These are phyloP conservation scores for Pyrus communis DNA, from an alignment of 306 rosid genomes.

Conservation along the genomic window DNA sequence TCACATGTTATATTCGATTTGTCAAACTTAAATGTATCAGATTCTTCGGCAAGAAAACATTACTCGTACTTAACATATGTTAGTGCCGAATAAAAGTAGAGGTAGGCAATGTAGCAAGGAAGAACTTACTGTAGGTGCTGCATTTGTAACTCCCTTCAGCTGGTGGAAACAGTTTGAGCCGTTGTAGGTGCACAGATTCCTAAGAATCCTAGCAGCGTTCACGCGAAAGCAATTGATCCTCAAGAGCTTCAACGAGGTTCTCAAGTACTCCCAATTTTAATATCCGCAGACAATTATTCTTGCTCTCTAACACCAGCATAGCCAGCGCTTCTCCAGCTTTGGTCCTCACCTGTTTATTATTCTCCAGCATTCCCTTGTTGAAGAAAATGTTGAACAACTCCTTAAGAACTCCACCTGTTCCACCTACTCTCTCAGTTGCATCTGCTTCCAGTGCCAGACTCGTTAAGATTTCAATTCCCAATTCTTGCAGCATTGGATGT, in stretches of 20 bases:
- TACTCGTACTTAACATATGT: not conserved
- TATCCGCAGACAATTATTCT: constrained; percentile 56
- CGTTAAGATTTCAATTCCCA: constrained; percentile 77
- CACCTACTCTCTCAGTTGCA: constrained; percentile 74
- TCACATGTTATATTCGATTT: not conserved
- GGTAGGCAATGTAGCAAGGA: not conserved
- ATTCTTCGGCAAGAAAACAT: not conserved
- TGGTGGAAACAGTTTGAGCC: constrained; percentile 49
- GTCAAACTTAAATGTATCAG: not conserved
- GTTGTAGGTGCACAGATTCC: constrained; percentile 67
- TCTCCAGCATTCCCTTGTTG: constrained; percentile 27
- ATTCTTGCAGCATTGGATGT: constrained; percentile 60
- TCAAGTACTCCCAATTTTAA: constrained; percentile 44
- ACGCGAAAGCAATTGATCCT: constrained; percentile 49
- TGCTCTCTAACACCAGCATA: constrained; percentile 77
- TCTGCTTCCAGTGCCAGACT: constrained; percentile 72
- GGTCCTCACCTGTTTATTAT: constrained; percentile 29
- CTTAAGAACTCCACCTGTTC: constrained; percentile 79
- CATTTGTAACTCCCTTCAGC: constrained; percentile 44
- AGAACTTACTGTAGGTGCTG: constrained; percentile 75
- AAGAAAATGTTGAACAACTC: constrained; percentile 68
- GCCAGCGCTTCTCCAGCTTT: constrained; percentile 95
- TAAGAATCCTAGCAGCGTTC: constrained; percentile 68
- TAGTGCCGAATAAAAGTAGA: not conserved
- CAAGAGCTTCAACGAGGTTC: constrained; percentile 49